Base-by-base conservation (phyloP, 768 basidiomycete species). In the Hygrocybe coccinea region DNA sequence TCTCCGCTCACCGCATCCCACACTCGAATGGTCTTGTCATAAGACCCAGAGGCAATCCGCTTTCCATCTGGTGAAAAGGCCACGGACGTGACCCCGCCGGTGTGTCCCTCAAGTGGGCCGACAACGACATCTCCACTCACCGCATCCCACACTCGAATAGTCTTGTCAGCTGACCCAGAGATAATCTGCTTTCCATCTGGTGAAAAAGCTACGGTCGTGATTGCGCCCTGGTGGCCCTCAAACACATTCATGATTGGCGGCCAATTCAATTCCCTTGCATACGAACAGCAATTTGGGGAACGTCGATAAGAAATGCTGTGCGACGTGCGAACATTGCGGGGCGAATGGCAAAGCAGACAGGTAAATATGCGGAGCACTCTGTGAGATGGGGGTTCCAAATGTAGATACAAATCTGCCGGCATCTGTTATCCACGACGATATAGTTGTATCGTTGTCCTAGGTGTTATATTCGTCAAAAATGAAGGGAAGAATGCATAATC, bases 311-410 rank as follows among this genome's bases (percentile, higher is more conserved):
- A 55, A 68, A 7, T 60, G 39, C 44, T 60, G n/a, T 3, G 35
- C 45, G 3, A 75, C 57, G 8, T 52, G 37, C 24, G 67, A 69
- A 25, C 59, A 56, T 1, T 37, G 54, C 2, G 74, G 72, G 10
- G 64, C 57, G 37, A 71, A 72, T 8, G 72, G 65, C 35, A 76
- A 57, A 17, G 71, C 74, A 29, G 74, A 75, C 5, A 76, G 14
- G 55, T 76, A 76, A 7, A 76, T 67, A 39, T 76, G 73, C 7
- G 72, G 69, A 15, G 67, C 63, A 45, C 71, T 71, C 24, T 60
- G 57, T 38, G 61, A 55, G 21, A 75, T 67, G n/a, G 65, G 50
- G 2, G 55, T 45, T 14, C 57, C 61, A 61, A 74, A 76, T 4
- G 55, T 17, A 6, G 62, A 59, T 11, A 76, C 58, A 56, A 76